phyloP scores from a whole-genome alignment of 306 rosid genomes.

The Quercus wislizeni region DNA sequence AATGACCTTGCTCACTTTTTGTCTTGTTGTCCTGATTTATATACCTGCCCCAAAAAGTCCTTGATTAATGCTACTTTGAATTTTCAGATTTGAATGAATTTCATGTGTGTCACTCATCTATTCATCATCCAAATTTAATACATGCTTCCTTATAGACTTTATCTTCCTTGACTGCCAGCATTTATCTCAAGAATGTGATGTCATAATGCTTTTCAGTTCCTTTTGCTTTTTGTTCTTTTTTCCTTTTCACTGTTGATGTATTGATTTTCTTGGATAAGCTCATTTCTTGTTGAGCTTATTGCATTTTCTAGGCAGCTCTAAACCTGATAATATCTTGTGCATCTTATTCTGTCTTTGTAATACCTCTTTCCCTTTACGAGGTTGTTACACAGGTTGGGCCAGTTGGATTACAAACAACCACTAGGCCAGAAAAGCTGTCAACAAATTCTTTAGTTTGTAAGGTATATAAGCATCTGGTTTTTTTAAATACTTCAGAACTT shows the following conservation, averaged over 20 bases:
- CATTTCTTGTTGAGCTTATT: neutral
- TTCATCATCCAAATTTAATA: too few relatives aligned
- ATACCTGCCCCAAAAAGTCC: too few relatives aligned
- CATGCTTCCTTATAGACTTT: too few relatives aligned
- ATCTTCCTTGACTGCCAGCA: neutral
- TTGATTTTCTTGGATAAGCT: neutral
- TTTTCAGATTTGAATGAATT: too few relatives aligned
- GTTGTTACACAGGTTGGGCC: conserved; percentile 24
- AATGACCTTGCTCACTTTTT: too few relatives aligned
- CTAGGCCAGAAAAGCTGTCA: conserved; percentile 35
- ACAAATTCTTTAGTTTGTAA: conserved; percentile 35
- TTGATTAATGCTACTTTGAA: too few relatives aligned
- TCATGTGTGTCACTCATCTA: too few relatives aligned
- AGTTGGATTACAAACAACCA: conserved; percentile 17
- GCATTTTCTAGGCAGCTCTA: neutral
- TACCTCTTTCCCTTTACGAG: conserved; percentile 21
- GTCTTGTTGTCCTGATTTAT: too few relatives aligned
- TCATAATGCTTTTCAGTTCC: neutral
- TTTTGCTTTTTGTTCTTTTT: neutral
- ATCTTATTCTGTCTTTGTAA: conserved; percentile 6
- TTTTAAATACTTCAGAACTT: conserved; percentile 9
- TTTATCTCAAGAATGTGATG: neutral
- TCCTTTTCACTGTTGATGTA: neutral
- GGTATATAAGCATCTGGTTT: conserved; percentile 27
- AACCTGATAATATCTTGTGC: neutral